Conservation (phyloP, 2,329 filamentous ascomycete genomes). For the Elsinoe necatrix region DNA sequence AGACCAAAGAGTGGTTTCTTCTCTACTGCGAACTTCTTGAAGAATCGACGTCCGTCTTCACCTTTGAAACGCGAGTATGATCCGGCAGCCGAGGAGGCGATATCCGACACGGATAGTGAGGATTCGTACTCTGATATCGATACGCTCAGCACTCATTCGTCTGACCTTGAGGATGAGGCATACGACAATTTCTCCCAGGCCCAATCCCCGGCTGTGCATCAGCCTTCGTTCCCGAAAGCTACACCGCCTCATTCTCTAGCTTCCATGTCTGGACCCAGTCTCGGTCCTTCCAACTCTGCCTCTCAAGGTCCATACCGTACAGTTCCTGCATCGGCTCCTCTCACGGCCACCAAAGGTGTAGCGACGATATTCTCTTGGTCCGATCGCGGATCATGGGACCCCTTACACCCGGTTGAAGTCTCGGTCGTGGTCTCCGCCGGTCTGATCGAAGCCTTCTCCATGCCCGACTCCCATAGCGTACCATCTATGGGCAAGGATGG, state of each 20-base stretch:
- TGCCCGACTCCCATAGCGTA: constrained; percentile 41
- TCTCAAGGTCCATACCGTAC: constrained; percentile 63
- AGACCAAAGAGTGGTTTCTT: constrained; percentile 18
- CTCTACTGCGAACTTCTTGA: constrained; percentile 28
- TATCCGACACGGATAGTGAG: constrained; percentile 50
- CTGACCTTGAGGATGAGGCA: constrained; percentile 50
- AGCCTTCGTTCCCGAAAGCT: constrained; percentile 28
- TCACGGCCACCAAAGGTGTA: constrained; percentile 46
- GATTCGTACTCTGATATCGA: constrained; percentile 40
- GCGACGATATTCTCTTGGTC: constrained; percentile 57
- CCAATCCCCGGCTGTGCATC: constrained; percentile 22
- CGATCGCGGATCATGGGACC: constrained; percentile 55
- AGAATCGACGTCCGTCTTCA: constrained; percentile 69
- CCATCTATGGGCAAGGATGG: constrained; percentile 32
- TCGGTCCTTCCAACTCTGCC: constrained; percentile 72
- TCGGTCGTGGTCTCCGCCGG: constrained; percentile 55
- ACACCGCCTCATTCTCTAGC: constrained; percentile 23
- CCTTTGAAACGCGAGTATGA: constrained; percentile 96
- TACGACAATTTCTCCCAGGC: constrained; percentile 15
- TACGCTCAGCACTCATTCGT: constrained; percentile 41
- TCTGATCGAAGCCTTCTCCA: constrained; percentile 55
- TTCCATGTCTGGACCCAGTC: constrained; percentile 39
- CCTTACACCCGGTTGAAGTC: constrained; percentile 53
- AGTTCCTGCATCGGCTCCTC: constrained; percentile 37
- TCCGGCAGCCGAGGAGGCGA: constrained; percentile 65